A percentile compares a stretch with the other conserved stretches of the same genome.
Conservation (phyloP, 345 rosid species). For the Balakata baccata region DNA sequence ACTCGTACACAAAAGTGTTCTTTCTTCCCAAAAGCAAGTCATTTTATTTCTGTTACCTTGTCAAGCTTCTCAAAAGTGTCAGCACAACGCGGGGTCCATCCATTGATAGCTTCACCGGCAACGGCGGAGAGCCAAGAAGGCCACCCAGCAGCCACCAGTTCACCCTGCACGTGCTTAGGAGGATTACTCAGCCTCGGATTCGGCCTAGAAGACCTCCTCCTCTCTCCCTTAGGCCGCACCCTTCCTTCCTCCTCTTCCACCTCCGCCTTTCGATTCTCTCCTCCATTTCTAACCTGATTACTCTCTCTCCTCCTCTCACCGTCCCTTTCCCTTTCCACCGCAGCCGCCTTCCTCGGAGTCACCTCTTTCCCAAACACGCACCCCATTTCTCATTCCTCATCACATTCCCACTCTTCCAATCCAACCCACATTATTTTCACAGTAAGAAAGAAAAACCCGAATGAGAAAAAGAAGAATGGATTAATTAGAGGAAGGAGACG, state of each 20-base stretch:
- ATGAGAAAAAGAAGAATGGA: background rate
- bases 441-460: constrained; percentile 18
- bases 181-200: constrained; percentile 33
- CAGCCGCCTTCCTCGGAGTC: constrained; percentile 8
- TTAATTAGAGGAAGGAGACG: constrained; percentile 16
- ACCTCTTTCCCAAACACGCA: constrained; percentile 34
- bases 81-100: constrained; percentile 31
- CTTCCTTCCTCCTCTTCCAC: background rate
- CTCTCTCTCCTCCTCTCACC: constrained; percentile 6
- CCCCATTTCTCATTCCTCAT: constrained; percentile 26
- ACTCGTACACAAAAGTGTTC: background rate
- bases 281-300: constrained; percentile 10
- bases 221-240: constrained; percentile 12
- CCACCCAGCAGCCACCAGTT: constrained; percentile 33
- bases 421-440: constrained; percentile 13
- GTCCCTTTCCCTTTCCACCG: constrained; percentile 2
- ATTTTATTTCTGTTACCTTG: constrained; percentile 15
- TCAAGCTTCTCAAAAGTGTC: constrained; percentile 30
- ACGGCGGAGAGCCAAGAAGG: constrained; percentile 32
- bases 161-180: constrained; percentile 29
- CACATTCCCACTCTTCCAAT: background rate
- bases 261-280: constrained; percentile 1
- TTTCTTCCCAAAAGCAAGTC: background rate
- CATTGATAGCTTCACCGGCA: constrained; percentile 32
- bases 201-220: constrained; percentile 24